Base-by-base conservation (phyloP, 371 early-diverging fungal genomes). In the Mucor saturninus region DNA sequence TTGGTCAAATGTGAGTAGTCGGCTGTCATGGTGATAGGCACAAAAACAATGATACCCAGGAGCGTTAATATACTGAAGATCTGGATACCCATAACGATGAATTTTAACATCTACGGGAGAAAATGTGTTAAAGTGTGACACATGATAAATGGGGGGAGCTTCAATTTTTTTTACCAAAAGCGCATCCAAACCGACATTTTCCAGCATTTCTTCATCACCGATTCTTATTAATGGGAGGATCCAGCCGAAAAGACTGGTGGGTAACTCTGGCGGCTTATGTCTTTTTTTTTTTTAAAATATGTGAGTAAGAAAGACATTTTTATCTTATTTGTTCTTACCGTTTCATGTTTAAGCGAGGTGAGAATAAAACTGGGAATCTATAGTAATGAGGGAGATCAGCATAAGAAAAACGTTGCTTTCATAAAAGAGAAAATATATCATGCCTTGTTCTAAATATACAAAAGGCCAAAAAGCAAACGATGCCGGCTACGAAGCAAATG, bases 131-230 rank as follows among this genome's bases (percentile, higher is more conserved):
- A 28, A 9, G n/a, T 28, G 49, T 63, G 30, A 35, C 57, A 48
- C 57, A 46, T 15, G 26, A 8, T 9, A 43, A 35, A 28, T 7
- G 28, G 10, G 28, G 10, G 10, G 11, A 26, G 3, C 8, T 6
- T 3, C 5, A 50, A 26, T 1, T 2, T 30, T 35, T 35, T 62
- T 71, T 74, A 77, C 83, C 75, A 90, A 75, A 30, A 87, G 85
- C 6, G 90, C 88, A 65, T 90, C 90, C 26, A 90, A 67, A 13
- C 90, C 90, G 37, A 88, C 84, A 53, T 85, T 81, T 28, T 82
- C 66, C 21, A 86, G 61, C 59, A 86, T 71, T 30, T 84, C 83
- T 39, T 76, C 77, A 38, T 85, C 77, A 9, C 76, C 57, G 32
- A 83, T 77, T 38, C 74, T 74, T 11, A 86, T 30, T 21, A 88